A percentile compares a stretch with the other conserved stretches of the same genome.
Conservation (phyloP, 495 filamentous ascomycete species). For the Aspergillus sclerotiicarbonarius region DNA sequence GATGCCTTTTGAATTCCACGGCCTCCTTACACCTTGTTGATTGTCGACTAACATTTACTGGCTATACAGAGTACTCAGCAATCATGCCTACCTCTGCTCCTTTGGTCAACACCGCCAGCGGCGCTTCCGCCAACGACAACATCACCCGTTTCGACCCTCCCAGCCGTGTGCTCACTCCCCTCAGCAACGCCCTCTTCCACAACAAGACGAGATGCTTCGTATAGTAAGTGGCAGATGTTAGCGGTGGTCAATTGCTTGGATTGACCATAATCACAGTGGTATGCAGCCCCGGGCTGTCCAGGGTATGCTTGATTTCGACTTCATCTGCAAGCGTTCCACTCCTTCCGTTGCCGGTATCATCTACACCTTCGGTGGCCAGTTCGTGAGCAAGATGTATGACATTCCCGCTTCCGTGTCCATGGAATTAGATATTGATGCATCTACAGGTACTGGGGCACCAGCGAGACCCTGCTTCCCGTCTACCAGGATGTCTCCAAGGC, state of each 20-base stretch:
- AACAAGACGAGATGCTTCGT: slow-evolving; percentile 99
- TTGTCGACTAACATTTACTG: not conserved
- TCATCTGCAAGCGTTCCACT: slow-evolving; percentile 98
- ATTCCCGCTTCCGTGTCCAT: not conserved
- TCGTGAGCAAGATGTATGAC: slow-evolving; percentile 96
- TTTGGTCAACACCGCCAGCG: slow-evolving; percentile 39
- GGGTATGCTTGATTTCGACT: slow-evolving; percentile 99
- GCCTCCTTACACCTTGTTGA: slow-evolving; percentile 2
- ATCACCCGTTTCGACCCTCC: slow-evolving; percentile 94
- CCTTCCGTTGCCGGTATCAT: slow-evolving; percentile 99
- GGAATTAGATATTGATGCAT: slow-evolving; percentile 1
- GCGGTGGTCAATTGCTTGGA: slow-evolving; percentile 9
- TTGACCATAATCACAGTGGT: slow-evolving; percentile 53
- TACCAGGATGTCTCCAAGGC: slow-evolving; percentile 95
- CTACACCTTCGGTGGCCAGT: slow-evolving; percentile 99
- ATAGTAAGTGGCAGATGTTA: slow-evolving; percentile 58
- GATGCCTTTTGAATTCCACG: not conserved
- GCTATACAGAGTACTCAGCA: slow-evolving; percentile 20
- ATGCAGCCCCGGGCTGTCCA: slow-evolving; percentile 97
- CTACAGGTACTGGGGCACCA: slow-evolving; percentile 92
- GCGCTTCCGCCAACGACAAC: slow-evolving; percentile 87
- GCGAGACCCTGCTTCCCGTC: slow-evolving; percentile 96
- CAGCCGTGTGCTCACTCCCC: slow-evolving; percentile 86
- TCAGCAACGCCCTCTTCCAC: slow-evolving; percentile 89
- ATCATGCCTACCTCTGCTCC: slow-evolving; percentile 50